Conservation (phyloP, 2,329 filamentous ascomycete genomes). For the Trichothecium sympodiale region DNA sequence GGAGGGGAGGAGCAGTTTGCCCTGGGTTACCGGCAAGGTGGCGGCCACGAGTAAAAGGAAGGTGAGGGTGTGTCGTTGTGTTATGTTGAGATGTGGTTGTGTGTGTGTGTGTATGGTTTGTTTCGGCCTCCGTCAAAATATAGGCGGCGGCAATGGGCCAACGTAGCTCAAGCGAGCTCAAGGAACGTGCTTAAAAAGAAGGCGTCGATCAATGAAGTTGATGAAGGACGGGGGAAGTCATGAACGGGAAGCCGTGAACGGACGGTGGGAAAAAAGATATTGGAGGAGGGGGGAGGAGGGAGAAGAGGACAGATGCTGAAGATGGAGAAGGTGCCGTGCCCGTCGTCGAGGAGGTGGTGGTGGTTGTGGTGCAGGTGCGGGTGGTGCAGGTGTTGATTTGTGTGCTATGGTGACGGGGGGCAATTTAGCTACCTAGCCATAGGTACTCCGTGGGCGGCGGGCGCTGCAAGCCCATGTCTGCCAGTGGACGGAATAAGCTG, state of each 20-base stretch:
- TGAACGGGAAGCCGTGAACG: constrained; percentile 14
- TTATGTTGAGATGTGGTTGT: too few species aligned
- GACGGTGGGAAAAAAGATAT: too few species aligned
- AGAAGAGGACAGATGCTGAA: constrained; percentile 11
- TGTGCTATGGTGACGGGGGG: too few species aligned
- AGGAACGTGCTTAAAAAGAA: constrained; percentile 12
- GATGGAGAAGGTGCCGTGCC: not conserved
- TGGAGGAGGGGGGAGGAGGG: constrained; percentile 19
- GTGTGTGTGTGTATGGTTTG: too few species aligned
- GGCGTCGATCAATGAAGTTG: constrained; percentile 6
- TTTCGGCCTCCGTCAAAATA: constrained; percentile 3
- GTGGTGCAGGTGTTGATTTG: not conserved
- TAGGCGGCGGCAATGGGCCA: constrained; percentile 6
- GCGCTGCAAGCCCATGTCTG: too few species aligned
- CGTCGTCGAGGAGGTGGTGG: constrained; percentile 3
- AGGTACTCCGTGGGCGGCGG: too few species aligned
- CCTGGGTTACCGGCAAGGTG: too few species aligned
- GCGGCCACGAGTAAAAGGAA: too few species aligned
- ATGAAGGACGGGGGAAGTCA: constrained; percentile 17
- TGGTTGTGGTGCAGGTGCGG: constrained; percentile 5
- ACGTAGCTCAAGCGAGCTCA: constrained; percentile 9
- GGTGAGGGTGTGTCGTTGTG: too few species aligned
- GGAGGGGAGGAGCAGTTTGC: too few species aligned
- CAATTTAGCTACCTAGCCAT: too few species aligned
- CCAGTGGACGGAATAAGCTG: too few species aligned